Evolutionary conservation across 2,329 filamentous ascomycete species (phyloP).

Genomic region (Cordyceps fumosorosea): DNA sequence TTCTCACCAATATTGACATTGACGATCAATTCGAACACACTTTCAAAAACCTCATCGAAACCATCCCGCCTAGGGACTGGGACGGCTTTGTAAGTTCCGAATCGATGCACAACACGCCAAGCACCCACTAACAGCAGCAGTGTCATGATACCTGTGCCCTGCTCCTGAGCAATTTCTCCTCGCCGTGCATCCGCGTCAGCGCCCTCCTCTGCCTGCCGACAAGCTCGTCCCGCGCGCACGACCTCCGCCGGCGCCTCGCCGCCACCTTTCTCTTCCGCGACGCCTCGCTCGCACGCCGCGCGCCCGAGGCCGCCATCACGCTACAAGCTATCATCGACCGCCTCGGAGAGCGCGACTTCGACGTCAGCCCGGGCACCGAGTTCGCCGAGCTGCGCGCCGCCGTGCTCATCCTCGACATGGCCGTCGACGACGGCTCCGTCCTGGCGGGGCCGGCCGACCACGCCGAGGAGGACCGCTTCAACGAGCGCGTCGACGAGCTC

Average conservation of each 20-base stretch:
- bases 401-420: constrained; percentile 64
- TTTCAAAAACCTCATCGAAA: constrained; percentile 35
- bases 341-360: constrained; percentile 43
- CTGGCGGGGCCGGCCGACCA: constrained; percentile 19
- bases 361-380: constrained; percentile 50
- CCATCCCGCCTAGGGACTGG: constrained; percentile 33
- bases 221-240: constrained; percentile 41
- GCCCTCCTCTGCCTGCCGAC: constrained; percentile 54
- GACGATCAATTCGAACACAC: constrained; percentile 34
- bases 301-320: constrained; percentile 35
- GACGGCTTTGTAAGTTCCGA: constrained; percentile 35
- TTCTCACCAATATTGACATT: constrained; percentile 38
- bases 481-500: constrained; percentile 63
- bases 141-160: constrained; percentile 43
- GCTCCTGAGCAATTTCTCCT: constrained; percentile 38
- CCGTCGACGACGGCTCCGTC: constrained; percentile 56
- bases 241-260: constrained; percentile 61
- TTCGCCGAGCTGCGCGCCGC: constrained; percentile 62
- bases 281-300: constrained; percentile 31
- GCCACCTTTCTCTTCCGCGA: constrained; percentile 55
- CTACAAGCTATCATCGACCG: constrained; percentile 39
- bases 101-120: neutral
- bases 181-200: constrained; percentile 48
- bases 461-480: constrained; percentile 47
- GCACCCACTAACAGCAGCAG: constrained; percentile 25